Conservation (phyloP, 2,329 filamentous ascomycete species). For the Tolypocladium tropicale region DNA sequence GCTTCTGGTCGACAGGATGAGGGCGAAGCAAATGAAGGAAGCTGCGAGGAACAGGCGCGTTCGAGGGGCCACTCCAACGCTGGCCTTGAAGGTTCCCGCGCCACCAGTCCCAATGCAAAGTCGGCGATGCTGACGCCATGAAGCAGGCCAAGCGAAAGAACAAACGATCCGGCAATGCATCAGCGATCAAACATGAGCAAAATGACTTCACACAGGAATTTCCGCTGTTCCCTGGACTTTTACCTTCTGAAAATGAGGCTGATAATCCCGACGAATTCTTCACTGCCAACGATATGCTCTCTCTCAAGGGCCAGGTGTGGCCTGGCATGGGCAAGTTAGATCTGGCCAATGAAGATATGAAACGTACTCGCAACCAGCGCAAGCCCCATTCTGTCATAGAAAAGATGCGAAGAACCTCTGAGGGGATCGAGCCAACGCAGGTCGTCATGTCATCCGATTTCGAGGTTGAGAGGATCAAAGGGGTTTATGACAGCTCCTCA, state of each 20-base stretch:
- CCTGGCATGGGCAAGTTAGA: conserved; percentile 78
- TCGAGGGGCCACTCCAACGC: conserved; percentile 10
- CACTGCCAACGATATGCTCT: conserved; percentile 18
- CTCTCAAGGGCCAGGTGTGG: conserved; percentile 62
- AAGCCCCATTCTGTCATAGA: conserved; percentile 64
- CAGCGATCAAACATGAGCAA: conserved; percentile 17
- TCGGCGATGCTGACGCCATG: not conserved
- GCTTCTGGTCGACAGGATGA: conserved; percentile 69
- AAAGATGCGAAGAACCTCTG: conserved; percentile 54
- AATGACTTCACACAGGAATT: conserved; percentile 14
- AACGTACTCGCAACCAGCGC: conserved; percentile 65
- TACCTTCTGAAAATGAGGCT: conserved; percentile 16
- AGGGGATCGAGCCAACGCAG: conserved; percentile 53
- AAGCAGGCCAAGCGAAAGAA: conserved; percentile 18
- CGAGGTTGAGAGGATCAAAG: conserved; percentile 38
- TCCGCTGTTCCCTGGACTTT: conserved; percentile 17
- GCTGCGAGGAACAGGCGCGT: conserved; percentile 39
- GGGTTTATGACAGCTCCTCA: conserved; percentile 52
- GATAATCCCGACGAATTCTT: conserved; percentile 17
- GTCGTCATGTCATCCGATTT: conserved; percentile 48
- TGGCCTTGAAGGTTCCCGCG: conserved; percentile 12
- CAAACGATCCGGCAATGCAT: conserved; percentile 13
- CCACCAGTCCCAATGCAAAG: not conserved
- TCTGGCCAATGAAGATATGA: conserved; percentile 63
- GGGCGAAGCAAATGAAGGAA: conserved; percentile 62